phyloP scores from a whole-genome alignment of 2,329 filamentous ascomycete genomes.

The Penicillium sp. region DNA sequence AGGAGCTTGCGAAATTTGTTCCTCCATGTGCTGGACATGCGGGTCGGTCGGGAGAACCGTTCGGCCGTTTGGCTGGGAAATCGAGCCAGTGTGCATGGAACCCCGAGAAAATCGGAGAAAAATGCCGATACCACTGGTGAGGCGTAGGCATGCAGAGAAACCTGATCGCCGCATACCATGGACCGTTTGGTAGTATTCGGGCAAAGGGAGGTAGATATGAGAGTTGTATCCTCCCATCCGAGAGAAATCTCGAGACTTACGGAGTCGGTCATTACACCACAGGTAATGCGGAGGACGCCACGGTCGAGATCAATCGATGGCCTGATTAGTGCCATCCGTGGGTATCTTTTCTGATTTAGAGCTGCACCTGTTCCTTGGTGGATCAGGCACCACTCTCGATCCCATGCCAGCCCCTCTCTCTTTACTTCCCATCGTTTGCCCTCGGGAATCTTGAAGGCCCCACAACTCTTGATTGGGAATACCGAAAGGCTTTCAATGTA shows the following conservation, averaged over 20 bases:
- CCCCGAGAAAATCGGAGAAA: conserved; percentile 71
- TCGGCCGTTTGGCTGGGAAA: conserved; percentile 70
- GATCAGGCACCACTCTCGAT: conserved; percentile 93
- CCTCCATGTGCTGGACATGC: conserved; percentile 47
- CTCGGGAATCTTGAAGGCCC: conserved; percentile 68
- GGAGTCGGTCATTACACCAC: conserved; percentile 37
- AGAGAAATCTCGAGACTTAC: conserved; percentile 40
- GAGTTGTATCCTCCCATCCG: conserved; percentile 30
- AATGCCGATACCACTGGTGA: conserved; percentile 67
- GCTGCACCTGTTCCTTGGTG: conserved; percentile 81
- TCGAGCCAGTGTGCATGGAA: conserved; percentile 79
- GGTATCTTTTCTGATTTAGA: conserved; percentile 84
- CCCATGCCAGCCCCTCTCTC: conserved; percentile 84
- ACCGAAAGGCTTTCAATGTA: conserved; percentile 67
- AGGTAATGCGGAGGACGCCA: conserved; percentile 63
- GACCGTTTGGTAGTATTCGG: conserved; percentile 44
- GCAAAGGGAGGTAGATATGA: conserved; percentile 67
- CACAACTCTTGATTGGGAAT: conserved; percentile 95
- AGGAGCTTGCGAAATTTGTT: conserved; percentile 20
- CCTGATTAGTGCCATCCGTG: conserved; percentile 79
- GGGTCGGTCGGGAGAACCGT: conserved; percentile 70
- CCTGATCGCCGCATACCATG: conserved; percentile 78
- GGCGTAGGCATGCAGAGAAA: conserved; percentile 69
- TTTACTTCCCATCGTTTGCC: conserved; percentile 71
- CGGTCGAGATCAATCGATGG: conserved; percentile 70